These are phyloP conservation scores for Coprinellus micaceus DNA, from an alignment of 768 basidiomycete genomes.

Conservation along the genomic window DNA sequence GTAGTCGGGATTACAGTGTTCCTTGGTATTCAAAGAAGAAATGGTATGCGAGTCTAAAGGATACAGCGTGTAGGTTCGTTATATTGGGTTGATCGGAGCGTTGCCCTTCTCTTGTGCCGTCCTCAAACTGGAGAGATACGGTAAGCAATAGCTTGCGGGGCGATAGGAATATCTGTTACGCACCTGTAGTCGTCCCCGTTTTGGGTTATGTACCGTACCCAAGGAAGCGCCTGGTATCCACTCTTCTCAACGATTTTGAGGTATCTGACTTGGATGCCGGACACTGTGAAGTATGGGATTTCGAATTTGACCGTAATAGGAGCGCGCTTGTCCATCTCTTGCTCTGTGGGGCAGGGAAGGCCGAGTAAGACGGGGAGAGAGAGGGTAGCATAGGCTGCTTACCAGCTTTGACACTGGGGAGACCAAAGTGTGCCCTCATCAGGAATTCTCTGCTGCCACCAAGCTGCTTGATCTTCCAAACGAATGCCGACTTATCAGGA, in stretches of 20 bases:
- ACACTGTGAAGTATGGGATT: slow-evolving; percentile 98
- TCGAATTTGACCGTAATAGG: slow-evolving; percentile 98
- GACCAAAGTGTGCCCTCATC: slow-evolving; percentile 96
- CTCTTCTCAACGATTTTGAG: slow-evolving; percentile 99
- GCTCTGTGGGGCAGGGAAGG: slow-evolving; percentile 34
- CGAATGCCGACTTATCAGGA: slow-evolving; percentile 96
- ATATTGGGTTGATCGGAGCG: slow-evolving; percentile 12
- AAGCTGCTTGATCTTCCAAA: slow-evolving; percentile 99
- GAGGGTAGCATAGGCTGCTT: slow-evolving; percentile 24
- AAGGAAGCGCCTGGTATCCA: slow-evolving; percentile 93
- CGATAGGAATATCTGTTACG: slow-evolving; percentile 1
- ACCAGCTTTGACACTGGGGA: slow-evolving; percentile 92
- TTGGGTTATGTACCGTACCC: slow-evolving; percentile 93
- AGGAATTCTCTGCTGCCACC: slow-evolving; percentile 95
- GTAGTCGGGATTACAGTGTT: neutral
- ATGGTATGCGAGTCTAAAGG: neutral
- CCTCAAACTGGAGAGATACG: slow-evolving; percentile 47
- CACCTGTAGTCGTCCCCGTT: slow-evolving; percentile 91
- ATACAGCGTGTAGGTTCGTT: neutral
- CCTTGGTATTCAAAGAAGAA: neutral
- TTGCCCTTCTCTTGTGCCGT: slow-evolving; percentile 58
- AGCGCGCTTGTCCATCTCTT: slow-evolving; percentile 83
- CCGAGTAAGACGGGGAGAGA: neutral
- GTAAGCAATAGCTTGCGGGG: neutral
- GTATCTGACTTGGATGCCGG: slow-evolving; percentile 95